Evolutionary conservation across 257 asterid species (phyloP), one percentile per base, ranked within the genome.

Genomic region (Agastache rugosa): DNA sequence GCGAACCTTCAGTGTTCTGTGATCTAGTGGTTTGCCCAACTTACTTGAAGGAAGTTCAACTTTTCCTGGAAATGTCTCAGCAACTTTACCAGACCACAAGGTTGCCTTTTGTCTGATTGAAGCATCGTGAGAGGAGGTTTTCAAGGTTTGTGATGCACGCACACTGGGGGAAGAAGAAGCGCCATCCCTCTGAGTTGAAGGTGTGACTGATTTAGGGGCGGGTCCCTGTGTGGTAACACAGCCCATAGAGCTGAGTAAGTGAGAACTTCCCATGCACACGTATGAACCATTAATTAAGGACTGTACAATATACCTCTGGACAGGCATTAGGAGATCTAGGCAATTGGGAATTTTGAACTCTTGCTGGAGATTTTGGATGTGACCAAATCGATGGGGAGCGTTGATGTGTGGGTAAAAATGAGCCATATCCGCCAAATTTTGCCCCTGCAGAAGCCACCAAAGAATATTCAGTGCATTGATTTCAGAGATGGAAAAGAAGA

Each of bases 401-500:
- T 73, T 87, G 96, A 66, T 85, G 61, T 34, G 83, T 85, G 69
- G 96, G 97, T 64, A 94, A 81, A 79, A 94, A 94, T 0, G 99
- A 90, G 74, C 98, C 99, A 75, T 94, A 94, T 45, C 89, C 98
- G 81, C 99, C 99, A 84, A 56, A 94, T 79, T 83, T 90, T 69
- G 97, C 80, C 80, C 98, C 98, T 94, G 87, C 55, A 31, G 29
- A 82, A 78, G 73, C 56, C 69, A 78, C 60, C 69, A 72, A 76
- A 72, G 37, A 67, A 71, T 62, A 65, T 74, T 20, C 72, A 53
- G 41, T 80, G 78, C 54, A 72, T 76, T 51, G 37, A 64, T 79
- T 73, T 73, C 41, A 16, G 22, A 48, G 17, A 73, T 74, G 75
- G 72, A 63, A 51, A 23, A 78, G 60, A 34, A 51, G 47, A 78